Conservation (phyloP, 371 early-diverging fungal species). For the Capillidium heterosporum region DNA sequence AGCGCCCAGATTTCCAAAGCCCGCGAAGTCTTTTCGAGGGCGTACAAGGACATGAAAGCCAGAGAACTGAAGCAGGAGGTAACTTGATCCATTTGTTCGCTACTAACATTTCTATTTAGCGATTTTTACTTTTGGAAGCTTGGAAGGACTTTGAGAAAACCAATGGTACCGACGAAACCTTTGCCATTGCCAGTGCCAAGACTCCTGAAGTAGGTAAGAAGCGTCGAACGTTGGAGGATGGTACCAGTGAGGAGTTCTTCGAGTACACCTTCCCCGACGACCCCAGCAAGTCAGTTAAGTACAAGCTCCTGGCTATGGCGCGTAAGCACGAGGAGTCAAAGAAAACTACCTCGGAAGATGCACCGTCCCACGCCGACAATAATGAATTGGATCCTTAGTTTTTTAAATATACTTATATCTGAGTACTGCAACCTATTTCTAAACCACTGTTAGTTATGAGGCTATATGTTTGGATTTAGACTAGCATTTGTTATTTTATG, state of each 20-base stretch:
- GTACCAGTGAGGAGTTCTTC: slow-evolving; percentile 80
- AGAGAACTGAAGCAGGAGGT: slow-evolving; percentile 51
- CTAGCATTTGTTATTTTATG: no score
- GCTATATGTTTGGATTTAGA: no score
- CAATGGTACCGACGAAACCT: slow-evolving; percentile 32
- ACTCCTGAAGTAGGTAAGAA: slow-evolving; percentile 86
- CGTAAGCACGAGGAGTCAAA: no score
- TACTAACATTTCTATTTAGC: slow-evolving; percentile 19
- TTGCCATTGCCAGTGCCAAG: slow-evolving; percentile 35
- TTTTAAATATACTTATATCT: no score
- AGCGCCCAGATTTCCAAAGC: slow-evolving; percentile 25
- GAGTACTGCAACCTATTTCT: no score
- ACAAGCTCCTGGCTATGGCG: no score
- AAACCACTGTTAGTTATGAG: no score
- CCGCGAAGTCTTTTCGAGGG: slow-evolving; percentile 55
- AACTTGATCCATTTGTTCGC: background rate
- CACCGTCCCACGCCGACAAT: no score
- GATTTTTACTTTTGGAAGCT: slow-evolving; percentile 72
- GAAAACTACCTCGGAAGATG: no score
- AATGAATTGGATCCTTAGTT: no score
- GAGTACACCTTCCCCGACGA: slow-evolving; percentile 97
- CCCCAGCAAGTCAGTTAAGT: no score
- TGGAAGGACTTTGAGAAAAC: slow-evolving; percentile 80
- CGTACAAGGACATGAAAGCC: slow-evolving; percentile 45
- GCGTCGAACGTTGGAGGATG: slow-evolving; percentile 36